Percentiles rank a stretch among this genome's conserved stretches.
Evolutionary conservation across 2,329 filamentous ascomycete genomes (phyloP).

Genomic region (Alternaria brassicicola): DNA sequence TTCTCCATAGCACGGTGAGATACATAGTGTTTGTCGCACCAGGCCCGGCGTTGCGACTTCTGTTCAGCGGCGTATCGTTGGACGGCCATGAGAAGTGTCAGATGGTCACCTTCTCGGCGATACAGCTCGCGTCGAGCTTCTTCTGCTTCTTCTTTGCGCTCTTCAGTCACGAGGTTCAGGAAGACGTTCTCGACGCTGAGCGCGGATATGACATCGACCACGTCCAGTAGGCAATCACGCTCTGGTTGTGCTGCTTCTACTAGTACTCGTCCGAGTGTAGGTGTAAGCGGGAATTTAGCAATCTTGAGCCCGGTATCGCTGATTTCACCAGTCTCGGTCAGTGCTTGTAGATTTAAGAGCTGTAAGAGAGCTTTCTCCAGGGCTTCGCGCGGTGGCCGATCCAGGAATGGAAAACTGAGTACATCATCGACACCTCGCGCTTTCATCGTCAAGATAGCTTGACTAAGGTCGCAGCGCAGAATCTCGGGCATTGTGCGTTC

Average conservation of each 20-base stretch:
- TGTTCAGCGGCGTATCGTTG: conserved; percentile 65
- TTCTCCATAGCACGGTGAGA: conserved; percentile 69
- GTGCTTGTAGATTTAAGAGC: conserved; percentile 76
- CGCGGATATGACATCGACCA: conserved; percentile 79
- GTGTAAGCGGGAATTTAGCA: conserved; percentile 81
- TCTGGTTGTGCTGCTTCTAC: conserved; percentile 76
- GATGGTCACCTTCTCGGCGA: conserved; percentile 67
- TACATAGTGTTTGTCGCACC: conserved; percentile 65
- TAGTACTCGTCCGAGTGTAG: conserved; percentile 79
- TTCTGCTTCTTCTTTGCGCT: conserved; percentile 64
- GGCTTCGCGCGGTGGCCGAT: conserved; percentile 75
- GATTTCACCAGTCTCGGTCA: conserved; percentile 74
- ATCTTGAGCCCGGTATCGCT: conserved; percentile 77
- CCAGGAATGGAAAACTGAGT: conserved; percentile 82
- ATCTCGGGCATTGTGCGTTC: conserved; percentile 87
- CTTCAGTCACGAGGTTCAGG: conserved; percentile 63
- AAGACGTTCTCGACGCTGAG: conserved; percentile 71
- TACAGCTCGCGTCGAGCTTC: conserved; percentile 62
- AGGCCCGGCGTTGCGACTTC: conserved; percentile 62
- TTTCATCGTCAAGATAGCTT: conserved; percentile 90
- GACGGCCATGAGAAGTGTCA: conserved; percentile 66
- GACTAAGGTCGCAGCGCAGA: conserved; percentile 83
- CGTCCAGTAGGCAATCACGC: conserved; percentile 76
- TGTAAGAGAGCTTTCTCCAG: conserved; percentile 83
- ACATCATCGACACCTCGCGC: conserved; percentile 85